phyloP scores from a whole-genome alignment of 192 early-diverging fungal species.

The Rhizoclosmatium sp. region DNA sequence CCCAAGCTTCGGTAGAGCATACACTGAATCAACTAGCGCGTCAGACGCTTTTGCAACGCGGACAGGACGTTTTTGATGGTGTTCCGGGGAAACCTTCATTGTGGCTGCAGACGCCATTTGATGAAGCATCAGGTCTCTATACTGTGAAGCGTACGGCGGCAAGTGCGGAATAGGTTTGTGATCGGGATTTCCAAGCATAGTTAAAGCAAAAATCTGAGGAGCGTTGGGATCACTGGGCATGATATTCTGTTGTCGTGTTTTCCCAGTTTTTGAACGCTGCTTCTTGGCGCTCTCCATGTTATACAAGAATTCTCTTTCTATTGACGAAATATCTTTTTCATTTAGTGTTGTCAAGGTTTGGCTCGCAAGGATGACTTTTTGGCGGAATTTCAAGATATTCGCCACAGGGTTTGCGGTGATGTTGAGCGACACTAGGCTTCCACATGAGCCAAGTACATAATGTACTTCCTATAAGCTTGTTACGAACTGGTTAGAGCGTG shows the following conservation, averaged over 20 bases:
- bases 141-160: conserved; percentile 59
- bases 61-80: neutral
- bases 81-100: neutral
- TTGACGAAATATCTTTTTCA: conserved; percentile 51
- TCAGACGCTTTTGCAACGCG: neutral
- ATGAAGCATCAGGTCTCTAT: conserved; percentile 48
- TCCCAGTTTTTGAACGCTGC: conserved; percentile 20
- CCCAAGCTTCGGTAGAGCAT: neutral
- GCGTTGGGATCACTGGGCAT: neutral
- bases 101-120: conserved; percentile 24
- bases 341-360: conserved; percentile 47
- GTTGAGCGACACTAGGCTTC: conserved; percentile 34
- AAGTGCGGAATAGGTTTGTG: conserved; percentile 57
- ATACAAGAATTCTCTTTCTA: conserved; percentile 52
- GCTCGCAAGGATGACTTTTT: conserved; percentile 48
- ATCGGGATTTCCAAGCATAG: conserved; percentile 26
- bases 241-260: neutral
- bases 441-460: conserved; percentile 34
- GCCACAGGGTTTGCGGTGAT: conserved; percentile 42
- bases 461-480: conserved; percentile 37
- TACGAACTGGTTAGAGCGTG: neutral
- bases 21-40: neutral
- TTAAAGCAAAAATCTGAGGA: conserved; percentile 22
- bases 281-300: conserved; percentile 44
- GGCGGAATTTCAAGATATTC: conserved; percentile 48